Percentiles rank a stretch among this genome's conserved stretches.
Evolutionary conservation across 371 early-diverging fungal genomes (phyloP).

Genomic region (Apophysomyces elegans): DNA sequence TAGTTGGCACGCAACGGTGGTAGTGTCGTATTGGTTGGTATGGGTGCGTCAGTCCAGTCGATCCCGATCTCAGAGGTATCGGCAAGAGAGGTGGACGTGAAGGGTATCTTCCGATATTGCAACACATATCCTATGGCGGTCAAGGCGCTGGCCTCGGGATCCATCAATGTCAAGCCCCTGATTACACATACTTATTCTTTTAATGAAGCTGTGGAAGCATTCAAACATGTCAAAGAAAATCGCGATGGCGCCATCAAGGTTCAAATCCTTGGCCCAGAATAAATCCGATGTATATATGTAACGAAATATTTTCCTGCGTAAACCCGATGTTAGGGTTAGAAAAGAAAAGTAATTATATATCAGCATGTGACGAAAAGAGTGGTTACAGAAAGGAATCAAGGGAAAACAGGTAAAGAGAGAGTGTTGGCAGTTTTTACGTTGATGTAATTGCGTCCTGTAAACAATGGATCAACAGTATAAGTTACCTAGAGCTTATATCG

Average conservation of each 20-base stretch:
- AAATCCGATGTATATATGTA: background rate
- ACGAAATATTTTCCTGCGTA: background rate
- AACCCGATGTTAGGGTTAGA: background rate
- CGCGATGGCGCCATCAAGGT: conserved; percentile 56
- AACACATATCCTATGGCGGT: conserved; percentile 55
- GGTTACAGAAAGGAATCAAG: too few species aligned
- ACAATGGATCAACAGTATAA: too few species aligned
- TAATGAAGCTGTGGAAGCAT: conserved; percentile 49
- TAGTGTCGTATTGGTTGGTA: conserved; percentile 52
- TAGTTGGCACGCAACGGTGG: conserved; percentile 54
- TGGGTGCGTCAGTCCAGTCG: conserved; percentile 52
- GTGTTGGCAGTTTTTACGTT: background rate
- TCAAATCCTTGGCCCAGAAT: conserved; percentile 30
- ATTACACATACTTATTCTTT: conserved; percentile 55
- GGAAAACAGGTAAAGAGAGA: background rate
- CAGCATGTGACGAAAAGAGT: too few species aligned
- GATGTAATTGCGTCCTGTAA: too few species aligned
- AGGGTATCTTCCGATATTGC: conserved; percentile 56
- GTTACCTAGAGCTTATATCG: too few species aligned
- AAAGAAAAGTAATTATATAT: background rate
- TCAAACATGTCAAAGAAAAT: conserved; percentile 51
- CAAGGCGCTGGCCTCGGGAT: conserved; percentile 49
- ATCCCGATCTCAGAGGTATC: conserved; percentile 50
- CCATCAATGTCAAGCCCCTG: conserved; percentile 50
- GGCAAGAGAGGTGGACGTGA: conserved; percentile 53